A percentile compares a stretch with the other conserved stretches of the same genome.
Conservation (phyloP, 75 land plant genomes). For the Cupressus sempervirens region DNA sequence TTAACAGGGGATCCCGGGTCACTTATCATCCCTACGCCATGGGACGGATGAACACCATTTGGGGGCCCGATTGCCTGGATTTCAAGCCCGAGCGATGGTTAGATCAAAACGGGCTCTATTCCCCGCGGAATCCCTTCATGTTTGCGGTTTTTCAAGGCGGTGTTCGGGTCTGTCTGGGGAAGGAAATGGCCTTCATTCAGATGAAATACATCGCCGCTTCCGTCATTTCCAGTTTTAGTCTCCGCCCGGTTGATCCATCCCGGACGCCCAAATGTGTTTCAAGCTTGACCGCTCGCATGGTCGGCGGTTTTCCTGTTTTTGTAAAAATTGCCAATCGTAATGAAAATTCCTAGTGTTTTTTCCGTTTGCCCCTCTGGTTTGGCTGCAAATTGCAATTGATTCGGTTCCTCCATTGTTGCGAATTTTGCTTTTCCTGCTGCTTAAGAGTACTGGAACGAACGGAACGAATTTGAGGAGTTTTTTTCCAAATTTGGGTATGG, state of each 20-base stretch:
- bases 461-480: too few species aligned
- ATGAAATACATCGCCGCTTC: constrained; percentile 36
- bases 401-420: too few species aligned
- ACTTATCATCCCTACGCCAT: constrained; percentile 61
- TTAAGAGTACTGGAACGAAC: too few species aligned
- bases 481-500: too few species aligned
- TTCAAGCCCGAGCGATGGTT: constrained; percentile 51
- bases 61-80: constrained; percentile 27
- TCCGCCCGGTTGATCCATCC: not conserved
- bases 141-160: constrained; percentile 40
- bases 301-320: constrained; percentile 11
- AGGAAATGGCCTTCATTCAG: constrained; percentile 36
- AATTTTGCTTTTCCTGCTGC: too few species aligned
- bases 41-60: constrained; percentile 47
- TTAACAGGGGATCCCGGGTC: constrained; percentile 38
- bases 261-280: not conserved
- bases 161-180: constrained; percentile 36
- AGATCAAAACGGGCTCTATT: constrained; percentile 14
- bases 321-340: not conserved
- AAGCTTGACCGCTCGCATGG: not conserved
- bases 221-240: constrained; percentile 10
- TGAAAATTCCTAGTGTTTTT: too few species aligned
- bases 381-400: too few species aligned
- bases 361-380: too few species aligned
- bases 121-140: constrained; percentile 28